Base-by-base conservation (phyloP, 805 yeast species). In the Candida sphagnicola region DNA sequence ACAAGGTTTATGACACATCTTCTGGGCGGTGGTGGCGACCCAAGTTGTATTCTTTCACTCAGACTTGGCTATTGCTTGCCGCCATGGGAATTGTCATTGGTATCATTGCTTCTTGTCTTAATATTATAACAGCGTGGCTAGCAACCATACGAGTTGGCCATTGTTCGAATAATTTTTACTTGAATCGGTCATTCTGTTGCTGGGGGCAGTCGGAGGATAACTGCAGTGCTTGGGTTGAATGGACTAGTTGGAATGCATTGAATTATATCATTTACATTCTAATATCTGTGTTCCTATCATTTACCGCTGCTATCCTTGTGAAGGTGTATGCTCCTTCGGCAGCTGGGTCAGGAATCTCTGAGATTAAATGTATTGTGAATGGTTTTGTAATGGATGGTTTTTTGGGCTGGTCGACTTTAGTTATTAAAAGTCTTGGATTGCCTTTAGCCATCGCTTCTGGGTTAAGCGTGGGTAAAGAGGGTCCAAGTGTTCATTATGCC, bases 401-500 rank as follows among this genome's bases (percentile, higher is more conserved):
- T 51, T 70, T 93, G 38, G 84, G 82, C 18, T 72, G 80, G 61
- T 67, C 74, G 56, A 89, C 96, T 0, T 65, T 91, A 17, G 46
- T 77, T 1, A 78, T 91, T 38, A 93, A 93, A 49, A 75, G 88
- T 36, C 55, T 88, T 8, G 86, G 95, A 0, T 64, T 93, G 31
- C 99, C 99, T 0, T 65, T 93, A 43, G 87, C 95, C 0, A 93
- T 93, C 51, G 90, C 95, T 0, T 82, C 96, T 1, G 99, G 99
- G 0, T 61, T 93, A 28, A 84, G 91, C 48, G 85, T 93, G 4
- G 99, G 99, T 16, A 93, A 93, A 61, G 99, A 93, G 57, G 99
- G 99, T 0, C 99, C 99, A 2, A 80, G 91, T 50, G 99, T 93
- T 10, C 99, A 93, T 61, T 93, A 91, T 60, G 97, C 99, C 0